These are phyloP conservation scores for Xylaria sp. DNA, from an alignment of 2,329 filamentous ascomycete species.

Conservation along the genomic window DNA sequence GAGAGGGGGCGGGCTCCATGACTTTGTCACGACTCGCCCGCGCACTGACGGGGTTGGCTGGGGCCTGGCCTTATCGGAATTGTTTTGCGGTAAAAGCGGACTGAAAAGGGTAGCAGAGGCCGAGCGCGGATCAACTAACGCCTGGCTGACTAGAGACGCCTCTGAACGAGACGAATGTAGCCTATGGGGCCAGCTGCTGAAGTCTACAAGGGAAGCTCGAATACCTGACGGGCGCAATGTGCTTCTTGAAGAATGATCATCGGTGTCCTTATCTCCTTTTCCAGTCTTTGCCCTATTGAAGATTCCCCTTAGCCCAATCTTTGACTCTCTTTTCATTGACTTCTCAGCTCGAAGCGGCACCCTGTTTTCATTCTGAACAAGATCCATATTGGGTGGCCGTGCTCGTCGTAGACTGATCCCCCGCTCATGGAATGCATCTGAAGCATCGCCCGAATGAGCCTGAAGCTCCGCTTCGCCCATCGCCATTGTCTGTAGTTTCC, in stretches of 20 bases:
- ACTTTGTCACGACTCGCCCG: slow-evolving; percentile 13
- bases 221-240: slow-evolving; percentile 46
- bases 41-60: slow-evolving; percentile 22
- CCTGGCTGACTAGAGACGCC: slow-evolving; percentile 38
- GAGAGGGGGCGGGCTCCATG: slow-evolving; percentile 75
- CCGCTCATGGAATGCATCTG: slow-evolving; percentile 42
- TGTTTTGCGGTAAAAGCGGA: slow-evolving; percentile 18
- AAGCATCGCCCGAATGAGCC: slow-evolving; percentile 34
- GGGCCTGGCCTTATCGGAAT: slow-evolving; percentile 27
- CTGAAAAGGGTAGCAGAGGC: slow-evolving; percentile 16
- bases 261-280: slow-evolving; percentile 39
- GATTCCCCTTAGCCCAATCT: slow-evolving; percentile 56
- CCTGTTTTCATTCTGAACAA: slow-evolving; percentile 45
- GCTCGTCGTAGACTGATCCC: slow-evolving; percentile 44
- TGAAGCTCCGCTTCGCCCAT: slow-evolving; percentile 19
- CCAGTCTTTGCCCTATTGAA: slow-evolving; percentile 54
- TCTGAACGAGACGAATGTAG: slow-evolving; percentile 47
- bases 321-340: slow-evolving; percentile 56
- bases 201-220: slow-evolving; percentile 54
- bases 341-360: slow-evolving; percentile 52
- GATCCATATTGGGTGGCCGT: slow-evolving; percentile 47
- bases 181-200: slow-evolving; percentile 51
- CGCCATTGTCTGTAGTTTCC: slow-evolving; percentile 4
- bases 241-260: slow-evolving; percentile 41
- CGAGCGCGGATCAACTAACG: slow-evolving; percentile 27